Evolutionary conservation across 2,329 filamentous ascomycete genomes (phyloP), one percentile per base, ranked within the genome.

Genomic region (Colletotrichum musicola): DNA sequence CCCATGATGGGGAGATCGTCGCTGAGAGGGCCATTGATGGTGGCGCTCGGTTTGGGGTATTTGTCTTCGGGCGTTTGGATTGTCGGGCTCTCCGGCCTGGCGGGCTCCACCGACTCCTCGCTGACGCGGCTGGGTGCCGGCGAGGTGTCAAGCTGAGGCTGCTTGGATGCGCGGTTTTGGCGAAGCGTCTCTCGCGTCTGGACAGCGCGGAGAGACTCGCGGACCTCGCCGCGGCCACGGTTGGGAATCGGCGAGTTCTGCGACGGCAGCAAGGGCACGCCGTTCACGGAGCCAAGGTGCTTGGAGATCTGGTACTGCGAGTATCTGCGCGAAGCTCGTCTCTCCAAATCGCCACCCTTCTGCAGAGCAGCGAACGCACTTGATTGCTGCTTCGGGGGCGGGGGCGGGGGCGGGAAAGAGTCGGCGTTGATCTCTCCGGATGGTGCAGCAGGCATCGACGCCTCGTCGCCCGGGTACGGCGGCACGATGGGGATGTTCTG

Each of bases 301-400:
- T 98, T 98, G 53, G 94, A 93, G 73, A 99, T 97, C 76, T 99
- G 96, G 77, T 98, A 99, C 61, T 94, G 93, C 2, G 96, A 98
- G 77, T 98, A 99, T 75, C 96, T 87, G 73, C 95, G 88, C 14
- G 96, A 99, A 1, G 96, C 96, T 77, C 96, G 88, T 76, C 96
- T 89, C 81, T 99, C 96, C 57, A 99, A 83, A 73, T 98, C 95
- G 20, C 95, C 95, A 40, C 95, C 95, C 79, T 94, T 90, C 80
- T 98, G 96, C 72, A 99, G 81, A 58, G 95, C 94, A 56, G 94
- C 94, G 60, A 99, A 84, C 5, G 96, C 96, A 82, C 97, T 97
- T 74, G 96, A 93, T 74, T 94, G 90, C 74, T 93, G 93, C 60
- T 94, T 92, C 27, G 91, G 90, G 2, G 82, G 78, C 0, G 81